Evolutionary conservation across 1,284 basidiomycete species (phyloP).

Genomic region (Malassezia furfur): DNA sequence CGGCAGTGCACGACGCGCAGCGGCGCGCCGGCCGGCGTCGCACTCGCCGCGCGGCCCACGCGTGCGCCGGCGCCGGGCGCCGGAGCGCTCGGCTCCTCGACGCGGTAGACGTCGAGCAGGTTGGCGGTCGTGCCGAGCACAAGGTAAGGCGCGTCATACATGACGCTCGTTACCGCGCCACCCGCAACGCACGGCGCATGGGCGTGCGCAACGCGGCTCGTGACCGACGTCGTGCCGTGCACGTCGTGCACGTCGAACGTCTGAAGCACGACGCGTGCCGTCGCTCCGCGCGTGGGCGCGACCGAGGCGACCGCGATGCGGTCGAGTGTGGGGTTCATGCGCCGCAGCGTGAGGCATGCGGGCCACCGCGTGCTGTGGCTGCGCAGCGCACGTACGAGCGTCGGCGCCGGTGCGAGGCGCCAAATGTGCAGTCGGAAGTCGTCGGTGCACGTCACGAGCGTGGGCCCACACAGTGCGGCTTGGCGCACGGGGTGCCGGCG

Average conservation of each 20-base stretch:
- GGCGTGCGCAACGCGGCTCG: constrained; percentile 8
- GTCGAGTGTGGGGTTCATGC: not conserved
- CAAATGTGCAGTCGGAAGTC: constrained; percentile 33
- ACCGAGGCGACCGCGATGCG: no score
- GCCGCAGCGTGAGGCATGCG: constrained; percentile 24
- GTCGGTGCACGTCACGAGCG: constrained; percentile 39
- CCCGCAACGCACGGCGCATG: not conserved
- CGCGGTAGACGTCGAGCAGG: constrained; percentile 38
- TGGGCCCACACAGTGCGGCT: constrained; percentile 27
- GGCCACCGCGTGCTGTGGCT: constrained; percentile 25
- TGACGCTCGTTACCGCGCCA: constrained; percentile 20
- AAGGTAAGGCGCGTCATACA: constrained; percentile 37
- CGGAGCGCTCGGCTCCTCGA: constrained; percentile 18
- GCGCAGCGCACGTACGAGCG: constrained; percentile 18
- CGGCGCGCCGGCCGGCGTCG: not conserved
- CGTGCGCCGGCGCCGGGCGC: not conserved
- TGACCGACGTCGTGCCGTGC: constrained; percentile 20
- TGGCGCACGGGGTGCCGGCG: constrained; percentile 4
- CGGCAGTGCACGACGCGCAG: constrained; percentile 29
- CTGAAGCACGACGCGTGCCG: constrained; percentile 13
- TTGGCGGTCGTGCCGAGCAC: constrained; percentile 39
- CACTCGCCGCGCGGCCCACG: not conserved
- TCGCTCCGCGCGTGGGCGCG: no score
- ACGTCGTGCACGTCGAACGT: constrained; percentile 28
- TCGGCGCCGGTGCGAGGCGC: not conserved